Percentiles rank a stretch among this genome's conserved stretches.
Evolutionary conservation across 1,139 yeast genomes (phyloP).

Genomic region (Yamadazyma trypodendri): DNA sequence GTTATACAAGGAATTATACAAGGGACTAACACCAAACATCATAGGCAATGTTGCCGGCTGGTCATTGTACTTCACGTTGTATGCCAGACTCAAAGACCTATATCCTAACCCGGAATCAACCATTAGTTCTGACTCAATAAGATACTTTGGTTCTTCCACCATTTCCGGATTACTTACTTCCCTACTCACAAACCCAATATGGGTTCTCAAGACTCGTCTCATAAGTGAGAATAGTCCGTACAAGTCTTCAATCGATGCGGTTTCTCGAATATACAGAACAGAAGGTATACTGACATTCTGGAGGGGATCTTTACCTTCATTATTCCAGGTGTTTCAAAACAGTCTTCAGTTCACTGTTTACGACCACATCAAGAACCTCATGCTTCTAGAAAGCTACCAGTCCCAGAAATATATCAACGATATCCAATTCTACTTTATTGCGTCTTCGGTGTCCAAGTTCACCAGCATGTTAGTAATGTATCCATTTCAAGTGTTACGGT

Average conservation of each 20-base stretch:
- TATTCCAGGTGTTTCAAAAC: slow-evolving; percentile 84
- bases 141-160: slow-evolving; percentile 37
- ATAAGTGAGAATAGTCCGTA: slow-evolving; percentile 67
- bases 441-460: slow-evolving; percentile 71
- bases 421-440: slow-evolving; percentile 56
- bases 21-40: slow-evolving; percentile 81
- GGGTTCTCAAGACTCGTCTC: slow-evolving; percentile 90
- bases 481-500: slow-evolving; percentile 80
- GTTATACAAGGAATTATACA: slow-evolving; percentile 39
- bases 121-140: slow-evolving; percentile 21
- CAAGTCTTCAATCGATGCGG: slow-evolving; percentile 55
- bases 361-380: slow-evolving; percentile 59
- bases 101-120: slow-evolving; percentile 12
- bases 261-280: slow-evolving; percentile 42
- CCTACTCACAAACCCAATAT: slow-evolving; percentile 80
- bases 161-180: slow-evolving; percentile 77
- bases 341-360: slow-evolving; percentile 85
- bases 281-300: slow-evolving; percentile 79
- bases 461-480: slow-evolving; percentile 68
- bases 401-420: slow-evolving; percentile 18
- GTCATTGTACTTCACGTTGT: slow-evolving; percentile 80
- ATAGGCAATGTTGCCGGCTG: slow-evolving; percentile 85
- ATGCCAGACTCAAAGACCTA: slow-evolving; percentile 53
- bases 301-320: slow-evolving; percentile 79
- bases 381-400: slow-evolving; percentile 10